Base-by-base conservation (phyloP, 192 early-diverging fungal species). In the Backusella morwellensis region DNA sequence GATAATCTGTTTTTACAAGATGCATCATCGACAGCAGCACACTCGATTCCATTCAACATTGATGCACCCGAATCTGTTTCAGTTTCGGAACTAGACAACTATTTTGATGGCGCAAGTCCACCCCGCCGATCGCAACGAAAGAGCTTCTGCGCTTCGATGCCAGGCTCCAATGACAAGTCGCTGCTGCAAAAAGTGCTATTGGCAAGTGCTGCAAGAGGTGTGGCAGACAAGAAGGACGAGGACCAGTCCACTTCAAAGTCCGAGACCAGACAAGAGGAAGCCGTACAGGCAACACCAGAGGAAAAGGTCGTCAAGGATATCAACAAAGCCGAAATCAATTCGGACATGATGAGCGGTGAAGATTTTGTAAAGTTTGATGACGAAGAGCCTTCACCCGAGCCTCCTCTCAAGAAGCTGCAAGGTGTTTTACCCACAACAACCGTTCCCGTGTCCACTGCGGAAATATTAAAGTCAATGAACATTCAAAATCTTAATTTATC, bases 11-110 rank as follows among this genome's bases (percentile, higher is more conserved):
- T 83, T 36, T 35, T 80, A 19, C 70, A 69, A 34, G 75, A 74
- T 34, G 52, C 70, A 38, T 67, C 69, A 29, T 67, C 69, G 15
- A 6, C 32, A 68, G 36, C 74, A 54, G 41, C 76, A 54, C 21
- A 42, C 40, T 21, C 34, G 11, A 54, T 66, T 42, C 38, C 77
- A 34, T 66, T 83, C 29, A 76, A 83, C 52, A 83, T 83, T 41
- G 82, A 72, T 36, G 67, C 75, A 56, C 82, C 82, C 6, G 78
- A 84, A 47, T 80, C 82, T 23, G 76, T 80, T 21, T 77, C 78
- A n/a, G 76, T 78, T 23, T 78, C 79, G 21, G 82, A 84, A 63
- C 42, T 84, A 34, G 82, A 84, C 12, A 67, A 75, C 32, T 84
- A 84, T 26, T 84, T 84, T 66, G 21, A 21, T 21, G 21, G 15